phyloP scores from a whole-genome alignment of 106 monocot genomes.

The Dioscorea alata region DNA sequence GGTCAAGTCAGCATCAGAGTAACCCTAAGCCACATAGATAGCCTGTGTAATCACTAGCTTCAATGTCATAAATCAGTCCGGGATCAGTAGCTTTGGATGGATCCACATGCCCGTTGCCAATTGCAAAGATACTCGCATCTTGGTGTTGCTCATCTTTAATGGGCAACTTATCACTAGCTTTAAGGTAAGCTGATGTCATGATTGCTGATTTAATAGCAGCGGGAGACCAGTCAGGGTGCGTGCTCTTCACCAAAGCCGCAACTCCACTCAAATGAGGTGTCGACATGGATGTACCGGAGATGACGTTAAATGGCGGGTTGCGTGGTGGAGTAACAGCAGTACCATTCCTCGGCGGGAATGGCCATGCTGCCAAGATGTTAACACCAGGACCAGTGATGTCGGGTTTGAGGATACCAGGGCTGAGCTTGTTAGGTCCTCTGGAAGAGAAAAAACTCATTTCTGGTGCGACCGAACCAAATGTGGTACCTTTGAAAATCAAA shows the following conservation, averaged over 20 bases:
- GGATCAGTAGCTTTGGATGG: slow-evolving; percentile 6
- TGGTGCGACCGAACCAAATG: neutral
- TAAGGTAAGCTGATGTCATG: neutral
- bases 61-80: slow-evolving; percentile 19
- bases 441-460: slow-evolving; percentile 3
- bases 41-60: slow-evolving; percentile 1
- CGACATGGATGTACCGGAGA: slow-evolving; percentile 11
- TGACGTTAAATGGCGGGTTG: neutral
- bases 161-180: neutral
- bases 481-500: slow-evolving; percentile 4
- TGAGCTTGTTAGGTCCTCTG: neutral
- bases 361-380: slow-evolving; percentile 9
- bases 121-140: neutral
- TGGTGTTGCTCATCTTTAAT: neutral
- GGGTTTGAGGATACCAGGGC: slow-evolving; percentile 5
- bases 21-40: slow-evolving; percentile 19
- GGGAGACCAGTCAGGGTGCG: slow-evolving; percentile 2
- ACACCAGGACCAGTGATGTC: slow-evolving; percentile 9
- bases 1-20: slow-evolving; percentile 8
- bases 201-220: neutral
- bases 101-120: slow-evolving; percentile 20
- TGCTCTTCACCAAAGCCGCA: neutral
- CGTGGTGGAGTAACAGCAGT: neutral
- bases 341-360: neutral
- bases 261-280: slow-evolving; percentile 16